Percentiles rank a stretch among this genome's conserved stretches.
phyloP scores from a whole-genome alignment of 1,284 basidiomycete species.

The Trichosporon asahii region DNA sequence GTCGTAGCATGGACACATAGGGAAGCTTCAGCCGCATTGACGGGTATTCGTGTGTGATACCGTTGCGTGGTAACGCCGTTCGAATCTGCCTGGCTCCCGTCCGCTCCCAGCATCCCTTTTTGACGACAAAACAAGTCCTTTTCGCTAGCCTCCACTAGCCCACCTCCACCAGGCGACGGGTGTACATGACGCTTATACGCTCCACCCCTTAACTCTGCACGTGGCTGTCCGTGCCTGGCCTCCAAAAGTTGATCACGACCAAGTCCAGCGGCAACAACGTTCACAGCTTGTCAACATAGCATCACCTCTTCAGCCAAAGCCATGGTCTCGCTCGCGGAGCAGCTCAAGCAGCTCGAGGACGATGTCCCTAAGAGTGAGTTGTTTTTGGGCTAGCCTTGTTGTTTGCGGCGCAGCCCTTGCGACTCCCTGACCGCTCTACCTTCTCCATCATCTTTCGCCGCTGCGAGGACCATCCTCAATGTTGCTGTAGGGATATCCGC shows the following conservation, averaged over 20 bases:
- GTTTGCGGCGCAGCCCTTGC: background rate
- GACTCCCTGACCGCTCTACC: background rate
- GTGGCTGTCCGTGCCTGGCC: background rate
- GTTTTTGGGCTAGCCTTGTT: no score
- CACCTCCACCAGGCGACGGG: background rate
- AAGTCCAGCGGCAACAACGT: background rate
- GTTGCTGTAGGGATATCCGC: no score
- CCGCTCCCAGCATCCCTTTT: no score
- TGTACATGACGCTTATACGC: background rate
- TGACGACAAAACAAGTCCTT: no score
- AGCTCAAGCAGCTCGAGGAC: slow-evolving; percentile 72
- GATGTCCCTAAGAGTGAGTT: slow-evolving; percentile 39
- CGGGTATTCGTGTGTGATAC: no score
- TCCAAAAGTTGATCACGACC: slow-evolving; percentile 6
- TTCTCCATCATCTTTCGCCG: background rate
- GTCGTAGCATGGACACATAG: no score
- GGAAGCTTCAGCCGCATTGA: no score
- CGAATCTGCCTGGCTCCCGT: no score
- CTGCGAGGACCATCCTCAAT: background rate
- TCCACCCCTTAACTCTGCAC: background rate
- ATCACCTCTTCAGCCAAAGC: background rate
- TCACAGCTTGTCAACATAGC: background rate
- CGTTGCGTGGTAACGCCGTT: no score
- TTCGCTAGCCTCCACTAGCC: no score
- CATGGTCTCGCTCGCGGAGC: slow-evolving; percentile 63